Conservation (phyloP, 2,329 filamentous ascomycete genomes). For the Sarocladium brachiariae region DNA sequence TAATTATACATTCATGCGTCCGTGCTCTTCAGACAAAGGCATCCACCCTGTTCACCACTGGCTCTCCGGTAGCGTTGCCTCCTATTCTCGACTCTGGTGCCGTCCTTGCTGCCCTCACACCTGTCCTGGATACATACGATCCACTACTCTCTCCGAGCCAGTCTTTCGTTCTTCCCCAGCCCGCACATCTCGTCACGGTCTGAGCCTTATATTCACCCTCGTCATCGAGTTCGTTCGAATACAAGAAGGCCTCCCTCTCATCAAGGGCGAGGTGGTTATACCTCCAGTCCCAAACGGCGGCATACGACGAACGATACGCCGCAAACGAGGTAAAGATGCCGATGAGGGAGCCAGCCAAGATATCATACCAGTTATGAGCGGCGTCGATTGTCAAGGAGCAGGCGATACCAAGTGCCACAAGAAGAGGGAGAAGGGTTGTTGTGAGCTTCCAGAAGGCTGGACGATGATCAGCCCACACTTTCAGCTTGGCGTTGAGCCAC, state of each 20-base stretch:
- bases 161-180: slow-evolving; percentile 13
- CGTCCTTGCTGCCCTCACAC: background rate
- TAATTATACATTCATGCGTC: no score
- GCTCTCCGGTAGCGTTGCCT: no score
- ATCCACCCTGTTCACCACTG: no score
- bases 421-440: slow-evolving; percentile 49
- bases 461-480: slow-evolving; percentile 61
- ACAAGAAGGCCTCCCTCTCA: slow-evolving; percentile 26
- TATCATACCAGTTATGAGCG: slow-evolving; percentile 65
- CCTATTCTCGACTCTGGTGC: background rate
- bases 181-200: slow-evolving; percentile 13
- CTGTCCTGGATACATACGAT: background rate
- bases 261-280: slow-evolving; percentile 60
- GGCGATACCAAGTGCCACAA: slow-evolving; percentile 53
- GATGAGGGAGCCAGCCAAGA: slow-evolving; percentile 56
- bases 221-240: slow-evolving; percentile 11
- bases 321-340: slow-evolving; percentile 57
- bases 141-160: slow-evolving; percentile 12
- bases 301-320: slow-evolving; percentile 60
- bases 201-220: slow-evolving; percentile 4
- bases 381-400: slow-evolving; percentile 58
- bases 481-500: slow-evolving; percentile 53
- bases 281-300: slow-evolving; percentile 62
- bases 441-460: slow-evolving; percentile 61
- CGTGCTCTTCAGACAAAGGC: no score